Percentiles rank a stretch among this genome's conserved stretches.
Evolutionary conservation across 345 rosid genomes (phyloP).

Genomic region (Turnera subulata): DNA sequence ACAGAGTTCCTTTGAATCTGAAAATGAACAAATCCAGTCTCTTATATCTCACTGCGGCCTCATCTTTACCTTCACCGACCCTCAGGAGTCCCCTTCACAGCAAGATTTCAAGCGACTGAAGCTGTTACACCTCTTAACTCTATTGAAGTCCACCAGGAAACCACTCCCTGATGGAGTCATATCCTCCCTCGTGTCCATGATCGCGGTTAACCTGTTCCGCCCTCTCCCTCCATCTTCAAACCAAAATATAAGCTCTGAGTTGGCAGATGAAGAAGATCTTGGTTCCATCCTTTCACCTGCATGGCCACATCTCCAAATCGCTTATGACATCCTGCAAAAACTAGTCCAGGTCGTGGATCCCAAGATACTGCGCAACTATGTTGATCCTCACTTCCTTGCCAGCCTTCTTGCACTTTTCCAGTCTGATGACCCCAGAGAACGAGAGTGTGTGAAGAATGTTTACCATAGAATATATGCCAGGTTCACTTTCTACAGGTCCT

Average conservation of each 20-base stretch:
- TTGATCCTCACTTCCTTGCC: constrained; percentile 38
- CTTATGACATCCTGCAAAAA: constrained; percentile 43
- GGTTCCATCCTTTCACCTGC: constrained; percentile 23
- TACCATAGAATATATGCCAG: constrained; percentile 50
- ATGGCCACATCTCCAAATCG: constrained; percentile 55
- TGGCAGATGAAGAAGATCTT: constrained; percentile 45
- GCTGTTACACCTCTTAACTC: constrained; percentile 41
- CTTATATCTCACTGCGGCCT: constrained; percentile 33
- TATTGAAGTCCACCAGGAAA: constrained; percentile 30
- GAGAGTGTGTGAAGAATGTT: constrained; percentile 47
- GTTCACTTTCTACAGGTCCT: constrained; percentile 42
- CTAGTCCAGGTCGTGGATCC: constrained; percentile 38
- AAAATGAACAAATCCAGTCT: constrained; percentile 33
- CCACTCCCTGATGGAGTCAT: constrained; percentile 25
- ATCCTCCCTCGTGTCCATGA: constrained; percentile 41
- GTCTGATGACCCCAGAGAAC: constrained; percentile 58
- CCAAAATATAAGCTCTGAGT: constrained; percentile 18
- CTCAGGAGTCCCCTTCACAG: constrained; percentile 43
- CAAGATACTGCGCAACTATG: constrained; percentile 29
- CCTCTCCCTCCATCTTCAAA: constrained; percentile 45
- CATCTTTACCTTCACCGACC: constrained; percentile 44
- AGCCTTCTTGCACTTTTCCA: constrained; percentile 49
- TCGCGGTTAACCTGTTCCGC: constrained; percentile 49
- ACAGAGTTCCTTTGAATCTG: constrained; percentile 17
- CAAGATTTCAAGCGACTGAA: constrained; percentile 48